Evolutionary conservation across 176 grass and related monocot species (phyloP).

Genomic region (Thalia dealbata): DNA sequence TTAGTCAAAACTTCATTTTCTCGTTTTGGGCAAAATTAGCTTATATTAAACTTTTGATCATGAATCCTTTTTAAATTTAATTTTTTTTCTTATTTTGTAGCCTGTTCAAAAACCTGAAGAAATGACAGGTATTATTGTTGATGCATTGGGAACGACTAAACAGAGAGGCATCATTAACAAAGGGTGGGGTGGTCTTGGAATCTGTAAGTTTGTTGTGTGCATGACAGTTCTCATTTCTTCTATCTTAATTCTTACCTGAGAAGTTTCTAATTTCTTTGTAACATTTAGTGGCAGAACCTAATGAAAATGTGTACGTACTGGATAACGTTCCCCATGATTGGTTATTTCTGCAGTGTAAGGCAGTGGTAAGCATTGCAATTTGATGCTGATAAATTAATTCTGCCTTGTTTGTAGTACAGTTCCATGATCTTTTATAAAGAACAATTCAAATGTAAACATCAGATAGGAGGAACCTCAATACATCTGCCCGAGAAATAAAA

Average conservation of each 20-base stretch:
- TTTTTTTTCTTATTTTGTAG: constrained; percentile 33
- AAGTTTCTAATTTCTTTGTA: constrained; percentile 23
- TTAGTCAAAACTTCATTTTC: too few species aligned
- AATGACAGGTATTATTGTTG: constrained; percentile 79
- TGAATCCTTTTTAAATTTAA: constrained; percentile 7
- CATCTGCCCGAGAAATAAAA: too few species aligned
- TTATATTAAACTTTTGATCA: too few species aligned
- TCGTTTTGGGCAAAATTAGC: too few species aligned
- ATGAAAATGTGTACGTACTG: constrained; percentile 74
- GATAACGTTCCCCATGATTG: constrained; percentile 95
- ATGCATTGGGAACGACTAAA: constrained; percentile 61
- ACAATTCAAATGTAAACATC: too few species aligned
- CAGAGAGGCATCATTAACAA: constrained; percentile 98
- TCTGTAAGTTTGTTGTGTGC: constrained; percentile 46
- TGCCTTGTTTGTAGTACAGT: too few species aligned
- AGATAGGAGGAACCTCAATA: too few species aligned
- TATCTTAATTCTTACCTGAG: constrained; percentile 15
- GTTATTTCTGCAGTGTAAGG: constrained; percentile 92
- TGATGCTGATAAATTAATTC: too few species aligned
- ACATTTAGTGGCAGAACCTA: constrained; percentile 58
- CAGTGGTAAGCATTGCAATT: constrained; percentile 42
- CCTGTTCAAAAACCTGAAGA: constrained; percentile 92
- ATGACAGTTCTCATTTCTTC: background rate
- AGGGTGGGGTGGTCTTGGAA: constrained; percentile 96
- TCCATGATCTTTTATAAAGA: too few species aligned